phyloP scores from a whole-genome alignment of 441 rosid genomes.

The Erodium texanum region DNA sequence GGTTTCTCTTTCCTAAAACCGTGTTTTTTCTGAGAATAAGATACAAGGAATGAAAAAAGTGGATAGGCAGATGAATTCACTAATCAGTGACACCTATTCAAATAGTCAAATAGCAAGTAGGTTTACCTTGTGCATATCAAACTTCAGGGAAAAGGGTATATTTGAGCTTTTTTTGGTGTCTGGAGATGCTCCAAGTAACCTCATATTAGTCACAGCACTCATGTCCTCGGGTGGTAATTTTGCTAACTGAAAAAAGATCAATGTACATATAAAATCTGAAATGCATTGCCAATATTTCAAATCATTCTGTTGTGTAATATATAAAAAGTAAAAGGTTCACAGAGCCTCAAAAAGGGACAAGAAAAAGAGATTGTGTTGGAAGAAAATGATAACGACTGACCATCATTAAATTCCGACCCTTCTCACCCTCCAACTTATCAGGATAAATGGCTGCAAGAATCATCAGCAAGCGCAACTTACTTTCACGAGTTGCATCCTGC shows the following conservation, averaged over 20 bases:
- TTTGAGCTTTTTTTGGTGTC: constrained; percentile 47
- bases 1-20: constrained; percentile 76
- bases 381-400: constrained; percentile 27
- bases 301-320: not conserved
- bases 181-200: constrained; percentile 62
- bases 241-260: constrained; percentile 49
- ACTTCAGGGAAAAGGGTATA: constrained; percentile 66
- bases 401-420: constrained; percentile 82
- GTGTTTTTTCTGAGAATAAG: constrained; percentile 61
- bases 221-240: constrained; percentile 74
- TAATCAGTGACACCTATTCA: constrained; percentile 8
- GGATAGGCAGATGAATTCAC: not conserved
- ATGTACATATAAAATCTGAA: not conserved
- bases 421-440: constrained; percentile 87
- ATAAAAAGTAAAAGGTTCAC: not conserved
- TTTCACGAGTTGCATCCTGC: constrained; percentile 79
- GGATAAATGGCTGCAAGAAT: constrained; percentile 80
- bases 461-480: constrained; percentile 91
- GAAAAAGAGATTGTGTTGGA: not conserved
- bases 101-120: constrained; percentile 3
- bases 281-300: not conserved
- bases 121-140: constrained; percentile 75
- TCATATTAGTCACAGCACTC: constrained; percentile 83
- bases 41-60: not conserved
- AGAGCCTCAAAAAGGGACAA: not conserved